phyloP scores from a whole-genome alignment of 2,329 filamentous ascomycete genomes.

The Fusarium newnesense region DNA sequence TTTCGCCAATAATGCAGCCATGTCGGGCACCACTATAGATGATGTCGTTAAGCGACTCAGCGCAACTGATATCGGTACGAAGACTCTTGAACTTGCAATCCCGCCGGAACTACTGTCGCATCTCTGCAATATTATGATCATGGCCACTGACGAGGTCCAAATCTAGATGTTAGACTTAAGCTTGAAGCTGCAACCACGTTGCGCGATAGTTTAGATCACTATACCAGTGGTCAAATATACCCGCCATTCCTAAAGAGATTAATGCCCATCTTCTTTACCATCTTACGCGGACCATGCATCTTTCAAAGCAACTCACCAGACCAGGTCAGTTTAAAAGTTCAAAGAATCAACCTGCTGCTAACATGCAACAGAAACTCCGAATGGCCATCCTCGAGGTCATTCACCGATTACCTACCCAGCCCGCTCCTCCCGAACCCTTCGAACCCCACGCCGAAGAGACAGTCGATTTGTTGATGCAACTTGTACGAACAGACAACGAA shows the following conservation, averaged over 20 bases:
- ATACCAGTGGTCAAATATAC: conserved; percentile 82
- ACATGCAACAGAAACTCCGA: conserved; percentile 75
- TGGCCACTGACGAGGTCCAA: conserved; percentile 9
- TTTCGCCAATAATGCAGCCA: conserved; percentile 61
- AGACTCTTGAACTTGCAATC: conserved; percentile 1
- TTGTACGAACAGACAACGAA: conserved; percentile 94
- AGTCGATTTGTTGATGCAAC: conserved; percentile 87
- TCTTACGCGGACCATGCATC: conserved; percentile 85
- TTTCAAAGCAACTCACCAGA: conserved; percentile 92
- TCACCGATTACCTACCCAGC: conserved; percentile 80
- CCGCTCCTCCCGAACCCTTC: conserved; percentile 79
- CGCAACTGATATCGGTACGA: conserved; percentile 63
- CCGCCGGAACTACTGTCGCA: conserved; percentile 36
- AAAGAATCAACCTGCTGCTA: conserved; percentile 16
- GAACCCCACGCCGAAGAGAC: conserved; percentile 90
- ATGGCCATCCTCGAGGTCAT: conserved; percentile 95
- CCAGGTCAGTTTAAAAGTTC: conserved; percentile 68
- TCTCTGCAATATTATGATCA: neutral
- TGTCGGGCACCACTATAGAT: conserved; percentile 70
- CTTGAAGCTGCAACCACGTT: conserved; percentile 85
- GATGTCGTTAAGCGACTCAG: conserved; percentile 71
- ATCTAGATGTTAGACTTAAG: conserved; percentile 81
- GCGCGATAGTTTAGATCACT: conserved; percentile 91
- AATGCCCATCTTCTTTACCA: conserved; percentile 88
- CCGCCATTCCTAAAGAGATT: conserved; percentile 84